Evolutionary conservation across 257 asterid species (phyloP).

Genomic region (Nicotiana attenuata): DNA sequence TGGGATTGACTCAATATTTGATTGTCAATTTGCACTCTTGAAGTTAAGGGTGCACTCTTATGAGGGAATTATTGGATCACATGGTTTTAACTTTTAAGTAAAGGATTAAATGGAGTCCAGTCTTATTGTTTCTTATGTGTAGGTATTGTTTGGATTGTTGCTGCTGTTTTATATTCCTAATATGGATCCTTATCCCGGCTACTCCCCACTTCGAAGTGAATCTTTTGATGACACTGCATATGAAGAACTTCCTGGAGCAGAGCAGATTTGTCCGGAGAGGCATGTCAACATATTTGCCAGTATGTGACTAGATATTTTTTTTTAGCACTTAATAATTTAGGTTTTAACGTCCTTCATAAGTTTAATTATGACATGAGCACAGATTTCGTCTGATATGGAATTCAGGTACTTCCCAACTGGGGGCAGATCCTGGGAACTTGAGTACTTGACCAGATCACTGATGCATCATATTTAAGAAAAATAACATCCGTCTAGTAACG

Average conservation of each 20-base stretch:
- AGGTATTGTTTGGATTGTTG: constrained; percentile 80
- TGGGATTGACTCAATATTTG: background rate
- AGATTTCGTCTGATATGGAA: background rate
- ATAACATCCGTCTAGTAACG: background rate
- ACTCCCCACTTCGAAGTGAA: constrained; percentile 57
- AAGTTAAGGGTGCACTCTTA: background rate
- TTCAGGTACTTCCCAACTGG: background rate
- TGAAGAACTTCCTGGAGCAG: constrained; percentile 85
- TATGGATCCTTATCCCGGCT: constrained; percentile 86
- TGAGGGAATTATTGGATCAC: background rate
- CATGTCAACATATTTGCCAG: constrained; percentile 59
- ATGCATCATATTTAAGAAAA: background rate
- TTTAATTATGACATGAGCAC: background rate
- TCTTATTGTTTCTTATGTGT: constrained; percentile 23
- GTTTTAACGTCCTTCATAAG: background rate
- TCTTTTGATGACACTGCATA: constrained; percentile 52
- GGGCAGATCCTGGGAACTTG: background rate
- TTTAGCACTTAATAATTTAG: background rate
- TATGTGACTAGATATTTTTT: constrained; percentile 30
- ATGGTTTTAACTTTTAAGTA: background rate
- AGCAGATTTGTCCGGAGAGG: constrained; percentile 93
- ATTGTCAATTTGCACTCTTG: background rate
- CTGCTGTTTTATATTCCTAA: constrained; percentile 70
- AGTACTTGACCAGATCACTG: background rate
- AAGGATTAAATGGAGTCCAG: background rate